Evolutionary conservation across 352 stramenopile genomes (phyloP).

Genomic region (Pythium chondricola): DNA sequence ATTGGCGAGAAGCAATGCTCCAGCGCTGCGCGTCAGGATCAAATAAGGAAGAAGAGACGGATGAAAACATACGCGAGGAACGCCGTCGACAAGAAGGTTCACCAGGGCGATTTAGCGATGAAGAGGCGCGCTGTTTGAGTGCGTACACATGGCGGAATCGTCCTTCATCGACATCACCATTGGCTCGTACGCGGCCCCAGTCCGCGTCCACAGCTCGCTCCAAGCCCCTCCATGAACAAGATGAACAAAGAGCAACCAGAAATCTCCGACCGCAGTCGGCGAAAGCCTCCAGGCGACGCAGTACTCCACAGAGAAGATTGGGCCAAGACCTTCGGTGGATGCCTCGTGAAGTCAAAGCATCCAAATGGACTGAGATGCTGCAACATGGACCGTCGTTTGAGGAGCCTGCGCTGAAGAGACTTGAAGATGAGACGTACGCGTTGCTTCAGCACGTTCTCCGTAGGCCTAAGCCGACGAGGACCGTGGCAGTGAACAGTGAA

Average conservation of each 20-base stretch:
- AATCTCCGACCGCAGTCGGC: conserved; percentile 9
- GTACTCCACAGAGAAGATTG: no score
- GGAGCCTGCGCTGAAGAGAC: conserved; percentile 7
- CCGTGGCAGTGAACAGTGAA: no score
- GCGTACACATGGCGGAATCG: no score
- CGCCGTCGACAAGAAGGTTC: no score
- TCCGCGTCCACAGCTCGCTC: conserved; percentile 1
- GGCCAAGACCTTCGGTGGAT: conserved; percentile 11
- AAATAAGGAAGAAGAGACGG: no score
- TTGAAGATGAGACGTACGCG: conserved; percentile 19
- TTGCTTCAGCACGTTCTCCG: conserved; percentile 10
- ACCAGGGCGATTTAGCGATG: no score
- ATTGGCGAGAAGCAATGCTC: neutral
- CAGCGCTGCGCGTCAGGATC: no score
- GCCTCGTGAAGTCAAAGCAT: conserved; percentile 3
- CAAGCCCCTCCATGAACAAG: neutral
- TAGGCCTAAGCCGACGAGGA: no score
- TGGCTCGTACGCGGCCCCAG: neutral
- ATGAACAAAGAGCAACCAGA: no score
- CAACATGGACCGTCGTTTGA: conserved; percentile 12
- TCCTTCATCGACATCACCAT: neutral
- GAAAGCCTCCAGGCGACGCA: neutral
- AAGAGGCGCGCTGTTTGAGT: conserved; percentile 4
- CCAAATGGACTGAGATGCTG: conserved; percentile 23
- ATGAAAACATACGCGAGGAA: no score